Evolutionary conservation across 2,329 filamentous ascomycete species (phyloP).

Genomic region (Penicillium sp.): DNA sequence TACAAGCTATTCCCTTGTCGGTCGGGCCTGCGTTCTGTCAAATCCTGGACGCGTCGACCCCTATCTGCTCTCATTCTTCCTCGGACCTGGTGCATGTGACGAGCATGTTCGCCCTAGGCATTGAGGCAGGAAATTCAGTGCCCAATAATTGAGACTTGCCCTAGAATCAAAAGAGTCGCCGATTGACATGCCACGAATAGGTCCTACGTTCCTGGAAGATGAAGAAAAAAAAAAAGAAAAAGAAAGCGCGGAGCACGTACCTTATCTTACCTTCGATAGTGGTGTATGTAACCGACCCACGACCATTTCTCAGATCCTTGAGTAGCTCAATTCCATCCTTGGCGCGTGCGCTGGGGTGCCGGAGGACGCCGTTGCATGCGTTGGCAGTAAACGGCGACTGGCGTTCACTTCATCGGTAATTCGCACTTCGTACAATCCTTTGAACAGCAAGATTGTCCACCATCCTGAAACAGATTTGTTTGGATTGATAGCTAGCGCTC

Average conservation of each 20-base stretch:
- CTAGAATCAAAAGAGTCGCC: background rate
- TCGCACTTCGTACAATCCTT: background rate
- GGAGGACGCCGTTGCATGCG: background rate
- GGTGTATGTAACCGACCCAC: background rate
- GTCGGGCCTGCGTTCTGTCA: no score
- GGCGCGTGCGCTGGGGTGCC: background rate
- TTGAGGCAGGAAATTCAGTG: background rate
- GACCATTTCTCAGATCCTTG: background rate
- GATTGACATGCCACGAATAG: background rate
- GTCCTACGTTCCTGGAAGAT: no score
- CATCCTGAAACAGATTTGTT: background rate
- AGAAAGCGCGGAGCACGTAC: background rate
- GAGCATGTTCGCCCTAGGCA: background rate
- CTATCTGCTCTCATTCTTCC: background rate
- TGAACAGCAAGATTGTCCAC: background rate
- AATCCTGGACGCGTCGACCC: background rate
- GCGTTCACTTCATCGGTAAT: background rate
- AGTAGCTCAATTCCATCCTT: background rate
- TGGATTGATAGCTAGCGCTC: background rate
- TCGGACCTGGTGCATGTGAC: background rate
- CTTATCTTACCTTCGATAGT: background rate
- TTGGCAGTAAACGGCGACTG: background rate
- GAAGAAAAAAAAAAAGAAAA: background rate
- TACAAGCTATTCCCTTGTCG: background rate
- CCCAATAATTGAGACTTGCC: background rate